These are phyloP conservation scores for Trichothecium sympodiale DNA, from an alignment of 2,329 filamentous ascomycete genomes.

Conservation along the genomic window DNA sequence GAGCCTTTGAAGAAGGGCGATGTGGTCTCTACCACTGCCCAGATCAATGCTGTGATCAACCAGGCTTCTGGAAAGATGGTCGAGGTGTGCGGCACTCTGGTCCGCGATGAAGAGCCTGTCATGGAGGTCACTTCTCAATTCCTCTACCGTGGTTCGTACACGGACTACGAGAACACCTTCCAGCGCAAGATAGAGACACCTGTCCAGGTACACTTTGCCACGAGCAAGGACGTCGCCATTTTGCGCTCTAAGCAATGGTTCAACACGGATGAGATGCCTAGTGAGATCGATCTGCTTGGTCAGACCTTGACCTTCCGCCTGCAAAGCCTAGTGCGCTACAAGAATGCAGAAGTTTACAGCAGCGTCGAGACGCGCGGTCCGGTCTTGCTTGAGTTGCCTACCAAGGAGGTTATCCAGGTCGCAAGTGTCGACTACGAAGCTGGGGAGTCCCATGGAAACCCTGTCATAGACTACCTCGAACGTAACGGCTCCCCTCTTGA, in stretches of 20 bases:
- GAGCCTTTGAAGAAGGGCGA: slow-evolving; percentile 94
- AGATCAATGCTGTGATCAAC: slow-evolving; percentile 96
- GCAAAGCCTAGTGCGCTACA: slow-evolving; percentile 82
- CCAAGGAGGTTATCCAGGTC: slow-evolving; percentile 94
- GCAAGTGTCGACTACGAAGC: slow-evolving; percentile 95
- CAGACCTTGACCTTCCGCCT: slow-evolving; percentile 95
- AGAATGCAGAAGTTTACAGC: slow-evolving; percentile 88
- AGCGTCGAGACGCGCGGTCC: slow-evolving; percentile 86
- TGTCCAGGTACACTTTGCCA: slow-evolving; percentile 81
- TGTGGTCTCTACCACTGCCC: slow-evolving; percentile 80
- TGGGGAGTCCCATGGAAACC: slow-evolving; percentile 85
- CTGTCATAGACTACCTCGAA: slow-evolving; percentile 90
- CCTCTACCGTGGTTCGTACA: slow-evolving; percentile 86
- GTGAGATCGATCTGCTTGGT: slow-evolving; percentile 76
- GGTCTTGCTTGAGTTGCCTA: slow-evolving; percentile 86
- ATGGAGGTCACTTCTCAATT: slow-evolving; percentile 99
- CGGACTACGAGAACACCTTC: slow-evolving; percentile 96
- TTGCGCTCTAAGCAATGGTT: slow-evolving; percentile 98
- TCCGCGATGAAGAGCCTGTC: slow-evolving; percentile 68
- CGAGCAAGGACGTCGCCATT: slow-evolving; percentile 85
- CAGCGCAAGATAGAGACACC: slow-evolving; percentile 93
- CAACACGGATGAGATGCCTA: slow-evolving; percentile 56
- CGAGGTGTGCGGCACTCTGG: slow-evolving; percentile 96
- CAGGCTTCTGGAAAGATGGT: slow-evolving; percentile 99
- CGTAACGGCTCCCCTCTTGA: slow-evolving; percentile 87